These are phyloP conservation scores for Aspergillus awamori DNA, from an alignment of 2,329 filamentous ascomycete species.

Conservation along the genomic window DNA sequence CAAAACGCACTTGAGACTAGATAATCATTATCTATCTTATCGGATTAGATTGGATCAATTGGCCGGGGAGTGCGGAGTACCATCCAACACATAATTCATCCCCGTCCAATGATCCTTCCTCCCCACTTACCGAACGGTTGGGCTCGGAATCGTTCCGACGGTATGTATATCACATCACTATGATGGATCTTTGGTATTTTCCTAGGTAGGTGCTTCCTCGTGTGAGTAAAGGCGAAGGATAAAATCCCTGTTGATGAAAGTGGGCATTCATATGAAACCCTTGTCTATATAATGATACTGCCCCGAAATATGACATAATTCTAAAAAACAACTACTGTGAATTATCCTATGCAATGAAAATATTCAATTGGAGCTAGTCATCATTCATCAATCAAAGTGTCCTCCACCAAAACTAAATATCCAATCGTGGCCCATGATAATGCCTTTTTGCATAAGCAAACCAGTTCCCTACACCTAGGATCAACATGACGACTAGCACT, in stretches of 20 bases:
- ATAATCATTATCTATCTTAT: background rate
- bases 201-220: no score
- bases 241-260: no score
- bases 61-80: no score
- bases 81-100: no score
- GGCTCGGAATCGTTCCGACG: background rate
- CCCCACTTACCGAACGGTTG: background rate
- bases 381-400: background rate
- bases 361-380: background rate
- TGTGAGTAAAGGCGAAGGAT: no score
- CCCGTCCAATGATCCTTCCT: no score
- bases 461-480: slow-evolving; percentile 25
- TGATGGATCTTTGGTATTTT: background rate
- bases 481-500: slow-evolving; percentile 23
- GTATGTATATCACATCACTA: background rate
- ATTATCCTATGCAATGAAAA: no score
- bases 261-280: no score
- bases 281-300: no score
- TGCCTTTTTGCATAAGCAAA: slow-evolving; percentile 22
- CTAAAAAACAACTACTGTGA: no score
- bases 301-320: no score
- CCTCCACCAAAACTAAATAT: background rate
- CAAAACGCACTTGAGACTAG: background rate
- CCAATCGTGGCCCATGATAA: slow-evolving; percentile 28
- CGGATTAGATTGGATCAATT: background rate